Base-by-base conservation (phyloP, 2,329 filamentous ascomycete species). In the Monosporascus sp. region DNA sequence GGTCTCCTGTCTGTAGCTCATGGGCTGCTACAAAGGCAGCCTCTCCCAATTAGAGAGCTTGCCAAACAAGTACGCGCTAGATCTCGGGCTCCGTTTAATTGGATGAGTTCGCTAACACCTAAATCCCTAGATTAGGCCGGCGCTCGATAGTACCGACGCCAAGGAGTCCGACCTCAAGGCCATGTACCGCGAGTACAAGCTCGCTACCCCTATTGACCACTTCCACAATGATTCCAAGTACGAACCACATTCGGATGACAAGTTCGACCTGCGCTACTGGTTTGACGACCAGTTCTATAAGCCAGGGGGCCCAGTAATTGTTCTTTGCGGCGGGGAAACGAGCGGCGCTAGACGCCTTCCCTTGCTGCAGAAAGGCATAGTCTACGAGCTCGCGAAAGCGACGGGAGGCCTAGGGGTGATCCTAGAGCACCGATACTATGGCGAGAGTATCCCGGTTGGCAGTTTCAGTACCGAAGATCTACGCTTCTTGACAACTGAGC, bases 401-500 rank as follows among this genome's bases (percentile, higher is more conserved):
- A 89, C 87, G 0, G 74, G 84, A 52, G 90, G 90, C 1, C 72
- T 96, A 25, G 89, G 85, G 3, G 86, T 96, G 2, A 81, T 96
- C 47, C 78, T 96, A 3, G 90, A 96, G 72, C 90, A 96, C 65
- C 83, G 90, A 31, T 96, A 95, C 75, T 96, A 96, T 65, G 90
- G 90, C 52, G 78, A 77, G 14, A 92, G 88, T 65, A 84, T 86
- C 51, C 89, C 90, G 0, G 81, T 82, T 0, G 67, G 76, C 1
- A 79, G 92, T 62, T 75, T 93, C 42, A 76, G 70, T 60, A 85
- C 83, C 0, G 73, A 88, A 65, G 92, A 82, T 60, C 71, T 95
- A 57, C 85, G 90, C 3, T 96, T 94, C 74, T 73, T 96, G 63
- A 86, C 88, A 1, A 94, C 90, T 0, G 88, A 92, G 60, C 90